Percentiles rank a stretch among this genome's conserved stretches.
Conservation (phyloP, 148 eudicot genomes). For the Heliamphora exappendiculata region DNA sequence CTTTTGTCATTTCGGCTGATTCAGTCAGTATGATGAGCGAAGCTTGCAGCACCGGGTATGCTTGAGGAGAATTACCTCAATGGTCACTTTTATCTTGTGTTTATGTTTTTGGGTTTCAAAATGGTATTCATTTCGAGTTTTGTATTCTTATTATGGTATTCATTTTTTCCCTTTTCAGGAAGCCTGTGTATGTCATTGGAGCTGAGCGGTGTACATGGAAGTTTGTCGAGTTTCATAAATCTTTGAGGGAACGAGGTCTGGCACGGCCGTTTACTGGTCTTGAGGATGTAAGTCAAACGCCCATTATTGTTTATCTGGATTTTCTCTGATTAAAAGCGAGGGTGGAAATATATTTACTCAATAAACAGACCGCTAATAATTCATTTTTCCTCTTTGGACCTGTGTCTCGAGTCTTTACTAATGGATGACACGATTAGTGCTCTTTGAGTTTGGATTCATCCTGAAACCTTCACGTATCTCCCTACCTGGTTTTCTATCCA, state of each 20-base stretch:
- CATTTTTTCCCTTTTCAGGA: constrained; percentile 42
- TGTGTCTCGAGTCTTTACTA: not conserved
- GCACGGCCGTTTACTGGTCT: constrained; percentile 90
- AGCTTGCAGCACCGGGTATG: constrained; percentile 98
- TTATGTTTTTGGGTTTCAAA: not conserved
- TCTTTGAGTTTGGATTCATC: not conserved
- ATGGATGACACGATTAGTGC: not conserved
- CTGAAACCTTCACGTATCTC: not conserved
- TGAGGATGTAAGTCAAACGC: constrained; percentile 77
- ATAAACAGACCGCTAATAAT: not conserved
- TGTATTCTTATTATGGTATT: not conserved
- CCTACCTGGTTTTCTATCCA: not conserved
- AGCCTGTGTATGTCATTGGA: constrained; percentile 93
- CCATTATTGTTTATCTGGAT: not conserved
- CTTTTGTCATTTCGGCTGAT: constrained; percentile 88
- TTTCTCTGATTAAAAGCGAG: not conserved
- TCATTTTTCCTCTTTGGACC: not conserved
- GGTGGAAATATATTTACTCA: not conserved
- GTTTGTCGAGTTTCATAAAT: constrained; percentile 72
- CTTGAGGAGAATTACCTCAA: constrained; percentile 7
- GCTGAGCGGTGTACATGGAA: constrained; percentile 94
- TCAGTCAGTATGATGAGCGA: constrained; percentile 97
- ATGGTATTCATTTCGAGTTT: not conserved
- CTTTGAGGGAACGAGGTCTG: constrained; percentile 70
- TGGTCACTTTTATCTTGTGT: not conserved